Conservation (phyloP, 2,329 filamentous ascomycete species). For the Catunica adiposa region DNA sequence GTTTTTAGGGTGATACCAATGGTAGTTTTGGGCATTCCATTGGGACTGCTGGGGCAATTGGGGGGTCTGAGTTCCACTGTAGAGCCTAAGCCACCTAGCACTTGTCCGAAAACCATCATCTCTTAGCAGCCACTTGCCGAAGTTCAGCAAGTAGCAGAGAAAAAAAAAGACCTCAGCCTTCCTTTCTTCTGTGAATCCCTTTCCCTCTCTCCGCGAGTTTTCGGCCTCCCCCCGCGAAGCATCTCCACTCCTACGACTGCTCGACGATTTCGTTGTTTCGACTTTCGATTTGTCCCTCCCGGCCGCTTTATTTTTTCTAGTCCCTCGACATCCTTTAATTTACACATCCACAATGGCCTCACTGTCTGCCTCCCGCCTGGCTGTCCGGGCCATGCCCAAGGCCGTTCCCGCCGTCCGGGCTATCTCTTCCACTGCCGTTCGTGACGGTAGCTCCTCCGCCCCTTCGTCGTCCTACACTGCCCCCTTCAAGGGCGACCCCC, state of each 20-base stretch:
- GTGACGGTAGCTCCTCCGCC: constrained; percentile 24
- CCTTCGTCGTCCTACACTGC: constrained; percentile 37
- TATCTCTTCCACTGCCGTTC: constrained; percentile 38
- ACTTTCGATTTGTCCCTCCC: not conserved
- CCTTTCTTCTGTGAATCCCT: constrained; percentile 13
- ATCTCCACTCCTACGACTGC: constrained; percentile 13
- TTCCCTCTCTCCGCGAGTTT: constrained; percentile 16
- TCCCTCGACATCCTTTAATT: not conserved
- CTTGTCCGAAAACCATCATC: constrained; percentile 10
- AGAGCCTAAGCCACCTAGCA: not conserved
- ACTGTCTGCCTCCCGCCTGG: constrained; percentile 51
- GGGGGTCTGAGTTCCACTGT: constrained; percentile 9
- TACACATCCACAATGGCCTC: constrained; percentile 40
- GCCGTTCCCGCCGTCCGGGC: constrained; percentile 30
- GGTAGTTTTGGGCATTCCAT: constrained; percentile 4
- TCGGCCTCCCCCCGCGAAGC: constrained; percentile 14
- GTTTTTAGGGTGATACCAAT: constrained; percentile 4
- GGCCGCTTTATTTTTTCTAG: constrained; percentile 3
- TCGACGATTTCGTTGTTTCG: constrained; percentile 1
- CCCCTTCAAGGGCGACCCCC: constrained; percentile 44
- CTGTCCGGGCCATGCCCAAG: constrained; percentile 43
- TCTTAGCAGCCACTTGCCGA: not conserved
- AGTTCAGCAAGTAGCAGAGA: not conserved
- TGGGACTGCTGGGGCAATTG: not conserved
- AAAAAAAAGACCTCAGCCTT: constrained; percentile 33